These are phyloP conservation scores for Tagetes erecta DNA, from an alignment of 129 eudicot species.

Conservation along the genomic window DNA sequence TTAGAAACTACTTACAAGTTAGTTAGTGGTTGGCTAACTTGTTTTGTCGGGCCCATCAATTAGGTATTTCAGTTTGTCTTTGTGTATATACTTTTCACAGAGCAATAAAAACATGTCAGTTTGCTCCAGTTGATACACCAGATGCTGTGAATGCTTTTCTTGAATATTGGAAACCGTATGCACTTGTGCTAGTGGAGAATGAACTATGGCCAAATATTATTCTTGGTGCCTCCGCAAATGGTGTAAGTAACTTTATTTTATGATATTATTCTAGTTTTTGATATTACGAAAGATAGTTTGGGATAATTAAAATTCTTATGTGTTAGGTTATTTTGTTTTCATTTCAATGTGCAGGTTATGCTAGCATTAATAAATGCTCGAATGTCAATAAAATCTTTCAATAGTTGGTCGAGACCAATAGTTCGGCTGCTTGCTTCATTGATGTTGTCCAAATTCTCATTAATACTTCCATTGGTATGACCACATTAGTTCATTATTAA, in stretches of 20 bases:
- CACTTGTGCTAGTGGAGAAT: constrained; percentile 75
- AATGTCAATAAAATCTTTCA: constrained; percentile 67
- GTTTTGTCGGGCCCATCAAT: not conserved
- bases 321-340: not conserved
- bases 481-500: constrained; percentile 5
- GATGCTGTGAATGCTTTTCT: constrained; percentile 75
- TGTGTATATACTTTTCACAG: constrained; percentile 5
- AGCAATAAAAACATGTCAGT: constrained; percentile 48
- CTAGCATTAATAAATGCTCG: constrained; percentile 81
- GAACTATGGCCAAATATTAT: constrained; percentile 98
- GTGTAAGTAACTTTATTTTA: constrained; percentile 47
- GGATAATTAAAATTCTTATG: not conserved
- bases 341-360: constrained; percentile 46
- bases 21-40: not conserved
- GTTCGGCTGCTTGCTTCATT: constrained; percentile 48
- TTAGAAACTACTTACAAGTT: constrained; percentile 8
- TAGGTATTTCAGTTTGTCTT: not conserved
- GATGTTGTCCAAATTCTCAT: constrained; percentile 83
- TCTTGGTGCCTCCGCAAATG: constrained; percentile 64
- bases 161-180: constrained; percentile 89
- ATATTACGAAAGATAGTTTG: not conserved
- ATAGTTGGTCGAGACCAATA: constrained; percentile 67
- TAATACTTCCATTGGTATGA: constrained; percentile 85
- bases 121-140: constrained; percentile 95
- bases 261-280: constrained; percentile 1